These are phyloP conservation scores for Dendrobium chrysotoxum DNA, from an alignment of 106 monocot species.

Conservation along the genomic window DNA sequence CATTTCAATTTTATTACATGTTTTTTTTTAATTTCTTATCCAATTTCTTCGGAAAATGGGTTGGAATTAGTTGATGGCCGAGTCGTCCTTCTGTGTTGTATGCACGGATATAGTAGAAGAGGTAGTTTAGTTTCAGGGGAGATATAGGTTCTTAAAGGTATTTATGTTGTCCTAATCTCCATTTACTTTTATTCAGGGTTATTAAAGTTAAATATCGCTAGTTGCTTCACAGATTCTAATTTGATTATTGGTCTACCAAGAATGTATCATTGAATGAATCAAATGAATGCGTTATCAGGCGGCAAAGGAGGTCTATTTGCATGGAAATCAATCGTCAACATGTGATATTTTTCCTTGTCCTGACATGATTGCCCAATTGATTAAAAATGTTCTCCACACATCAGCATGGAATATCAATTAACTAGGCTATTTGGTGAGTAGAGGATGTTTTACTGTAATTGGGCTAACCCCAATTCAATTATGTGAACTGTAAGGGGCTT, in stretches of 20 bases:
- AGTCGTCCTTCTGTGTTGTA: background rate
- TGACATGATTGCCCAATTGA: background rate
- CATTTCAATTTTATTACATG: background rate
- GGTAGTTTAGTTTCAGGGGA: background rate
- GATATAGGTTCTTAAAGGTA: background rate
- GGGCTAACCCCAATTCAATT: background rate
- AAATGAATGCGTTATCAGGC: background rate
- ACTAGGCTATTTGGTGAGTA: background rate
- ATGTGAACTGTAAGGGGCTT: background rate
- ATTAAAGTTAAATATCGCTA: background rate
- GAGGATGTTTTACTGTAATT: background rate
- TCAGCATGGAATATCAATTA: background rate
- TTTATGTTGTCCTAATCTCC: background rate
- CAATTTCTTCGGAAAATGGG: background rate
- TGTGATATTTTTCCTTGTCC: background rate
- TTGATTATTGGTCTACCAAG: background rate
- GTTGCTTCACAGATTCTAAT: too few relatives aligned
- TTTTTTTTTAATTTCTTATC: background rate
- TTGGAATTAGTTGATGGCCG: background rate
- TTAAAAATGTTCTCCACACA: background rate
- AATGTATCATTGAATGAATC: background rate
- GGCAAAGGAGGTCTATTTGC: background rate
- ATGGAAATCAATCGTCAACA: background rate
- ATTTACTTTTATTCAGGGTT: background rate
- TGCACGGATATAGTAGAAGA: background rate